Base-by-base conservation (phyloP, 2,329 filamentous ascomycete species). In the Ceratocystis lukuohia region DNA sequence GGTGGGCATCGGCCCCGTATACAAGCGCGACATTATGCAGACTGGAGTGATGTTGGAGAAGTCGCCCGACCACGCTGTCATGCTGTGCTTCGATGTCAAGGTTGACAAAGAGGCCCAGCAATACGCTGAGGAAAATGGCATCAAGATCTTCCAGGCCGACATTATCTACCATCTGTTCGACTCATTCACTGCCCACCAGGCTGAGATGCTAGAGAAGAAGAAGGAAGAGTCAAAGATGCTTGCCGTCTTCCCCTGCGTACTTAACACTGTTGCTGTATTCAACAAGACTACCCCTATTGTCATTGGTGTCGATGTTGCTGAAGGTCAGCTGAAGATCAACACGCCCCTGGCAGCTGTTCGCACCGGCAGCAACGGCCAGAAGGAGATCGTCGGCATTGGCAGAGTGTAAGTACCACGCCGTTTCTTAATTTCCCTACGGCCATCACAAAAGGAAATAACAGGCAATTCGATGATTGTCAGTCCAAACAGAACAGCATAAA, bases 81-180 rank as follows among this genome's bases (percentile, higher is more conserved):
- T 99, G 94, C 86, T 99, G 63, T 97, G 94, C 76, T 99, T 99
- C 82, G 95, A 99, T 75, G 94, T 99, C 78, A 97, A 96, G 80
- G 90, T 99, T 17, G 94, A 99, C 78, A 97, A 96, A 77, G 94
- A 99, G 74, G 94, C 94, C 0, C 86, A 88, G 70, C 82, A 84
- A 8, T 96, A 97, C 72, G 94, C 94, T 10, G 91, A 96, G 20
- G 91, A 97, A 67, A 86, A 96, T 69, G 91, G 91, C 64, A 89
- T 99, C 78, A 97, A 96, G 81, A 89, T 99, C 72, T 99, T 99
- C 80, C 96, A 91, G 2, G 94, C 95, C 2, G 93, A 99, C 76
- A 99, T 99, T 72, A 99, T 99, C 74, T 99, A 99, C 77, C 94
- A 99, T 76, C 80, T 99, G 67, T 99, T 99, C 75, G 95, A 99